Evolutionary conservation across 257 asterid species (phyloP).

Genomic region (Ilex aquifolium): DNA sequence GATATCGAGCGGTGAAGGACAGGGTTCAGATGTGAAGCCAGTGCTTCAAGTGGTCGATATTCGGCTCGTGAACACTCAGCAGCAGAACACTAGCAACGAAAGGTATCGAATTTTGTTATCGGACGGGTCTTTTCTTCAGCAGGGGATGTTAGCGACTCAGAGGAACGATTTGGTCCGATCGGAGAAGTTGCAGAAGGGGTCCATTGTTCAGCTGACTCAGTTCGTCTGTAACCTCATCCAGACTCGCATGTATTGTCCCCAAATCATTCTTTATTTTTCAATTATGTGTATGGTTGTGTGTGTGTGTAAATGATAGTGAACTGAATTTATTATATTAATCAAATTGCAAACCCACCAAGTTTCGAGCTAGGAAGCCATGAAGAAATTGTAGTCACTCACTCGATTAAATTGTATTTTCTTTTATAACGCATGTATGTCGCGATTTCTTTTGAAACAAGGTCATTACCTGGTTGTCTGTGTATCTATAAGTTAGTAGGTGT

Average conservation of each 20-base stretch:
- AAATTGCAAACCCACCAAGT: too few species aligned
- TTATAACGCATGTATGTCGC: too few species aligned
- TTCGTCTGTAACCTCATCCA: conserved; percentile 63
- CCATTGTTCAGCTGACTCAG: conserved; percentile 52
- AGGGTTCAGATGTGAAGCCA: not conserved
- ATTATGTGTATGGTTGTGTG: not conserved
- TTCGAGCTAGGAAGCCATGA: too few species aligned
- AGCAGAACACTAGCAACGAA: conserved; percentile 31
- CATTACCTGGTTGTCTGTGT: too few species aligned
- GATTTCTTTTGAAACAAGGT: too few species aligned
- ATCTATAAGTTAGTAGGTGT: too few species aligned
- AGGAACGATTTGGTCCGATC: conserved; percentile 55
- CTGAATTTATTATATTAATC: too few species aligned
- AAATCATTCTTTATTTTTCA: not conserved
- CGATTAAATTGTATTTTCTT: too few species aligned
- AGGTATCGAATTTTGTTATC: conserved; percentile 65
- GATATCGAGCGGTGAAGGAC: conserved; percentile 1
- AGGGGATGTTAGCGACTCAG: conserved; percentile 90
- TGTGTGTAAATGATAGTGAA: too few species aligned
- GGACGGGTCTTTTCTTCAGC: conserved; percentile 56
- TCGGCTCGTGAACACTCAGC: conserved; percentile 44
- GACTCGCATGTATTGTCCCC: conserved; percentile 47
- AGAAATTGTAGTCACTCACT: too few species aligned
- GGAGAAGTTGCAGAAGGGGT: conserved; percentile 50
- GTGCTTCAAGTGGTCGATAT: conserved; percentile 22